Percentiles rank a stretch among this genome's conserved stretches.
Conservation (phyloP, 1,139 yeast species). For the Debaryomyces fabryi region DNA sequence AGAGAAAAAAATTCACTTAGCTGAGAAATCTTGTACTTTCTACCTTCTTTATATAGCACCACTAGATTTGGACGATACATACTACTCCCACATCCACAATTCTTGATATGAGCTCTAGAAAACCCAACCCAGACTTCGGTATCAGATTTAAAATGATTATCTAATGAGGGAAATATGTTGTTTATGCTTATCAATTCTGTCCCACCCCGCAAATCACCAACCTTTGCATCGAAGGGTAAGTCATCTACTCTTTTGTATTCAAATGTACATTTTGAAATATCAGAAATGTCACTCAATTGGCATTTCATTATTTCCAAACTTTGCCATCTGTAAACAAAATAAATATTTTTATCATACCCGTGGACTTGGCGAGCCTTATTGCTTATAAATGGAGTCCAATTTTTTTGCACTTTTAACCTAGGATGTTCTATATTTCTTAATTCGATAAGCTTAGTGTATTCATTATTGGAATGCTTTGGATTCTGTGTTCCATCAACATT, state of each 20-base stretch:
- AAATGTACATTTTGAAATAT: conserved; percentile 23
- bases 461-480: conserved; percentile 16
- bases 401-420: conserved; percentile 10
- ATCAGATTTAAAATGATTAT: conserved; percentile 21
- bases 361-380: conserved; percentile 9
- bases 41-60: conserved; percentile 36
- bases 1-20: conserved; percentile 43
- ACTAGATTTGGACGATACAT: conserved; percentile 51
- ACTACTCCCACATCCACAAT: conserved; percentile 52
- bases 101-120: conserved; percentile 47
- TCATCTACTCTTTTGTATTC: conserved; percentile 27
- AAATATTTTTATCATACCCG: conserved; percentile 23
- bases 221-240: conserved; percentile 15
- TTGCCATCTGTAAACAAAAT: conserved; percentile 34
- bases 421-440: conserved; percentile 22
- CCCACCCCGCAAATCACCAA: conserved; percentile 17
- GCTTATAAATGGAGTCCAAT: conserved; percentile 15
- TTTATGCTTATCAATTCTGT: conserved; percentile 26
- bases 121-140: conserved; percentile 55
- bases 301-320: conserved; percentile 31
- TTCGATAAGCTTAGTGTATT: conserved; percentile 31
- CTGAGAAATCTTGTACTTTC: conserved; percentile 26
- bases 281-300: conserved; percentile 17
- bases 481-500: conserved; percentile 26
- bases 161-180: conserved; percentile 8